Percentiles rank a stretch among this genome's conserved stretches.
These are phyloP conservation scores for Teratosphaeria gauchensis DNA, from an alignment of 2,329 filamentous ascomycete species.

Conservation along the genomic window DNA sequence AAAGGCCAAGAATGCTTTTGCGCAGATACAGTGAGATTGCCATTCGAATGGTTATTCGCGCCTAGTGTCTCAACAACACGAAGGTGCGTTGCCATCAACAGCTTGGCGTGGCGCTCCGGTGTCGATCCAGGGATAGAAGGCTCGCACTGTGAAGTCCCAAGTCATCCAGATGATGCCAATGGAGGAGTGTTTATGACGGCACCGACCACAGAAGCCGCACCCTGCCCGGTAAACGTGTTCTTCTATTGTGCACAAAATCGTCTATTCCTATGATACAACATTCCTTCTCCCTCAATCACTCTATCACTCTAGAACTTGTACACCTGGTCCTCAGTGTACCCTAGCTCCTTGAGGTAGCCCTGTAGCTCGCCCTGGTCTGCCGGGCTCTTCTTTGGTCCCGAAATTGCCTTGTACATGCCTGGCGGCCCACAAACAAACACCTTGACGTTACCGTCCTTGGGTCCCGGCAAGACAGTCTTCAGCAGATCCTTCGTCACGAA, in stretches of 20 bases:
- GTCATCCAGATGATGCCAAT: too few relatives aligned
- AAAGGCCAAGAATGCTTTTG: not conserved
- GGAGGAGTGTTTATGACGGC: not conserved
- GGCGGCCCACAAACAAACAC: slow-evolving; percentile 93
- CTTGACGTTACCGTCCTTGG: slow-evolving; percentile 87
- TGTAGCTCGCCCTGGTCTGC: slow-evolving; percentile 84
- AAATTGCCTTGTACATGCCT: slow-evolving; percentile 85
- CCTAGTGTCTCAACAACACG: too few relatives aligned
- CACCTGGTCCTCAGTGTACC: slow-evolving; percentile 79
- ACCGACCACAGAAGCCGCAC: not conserved
- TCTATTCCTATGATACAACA: not conserved
- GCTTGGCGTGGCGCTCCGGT: too few relatives aligned
- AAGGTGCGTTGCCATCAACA: too few relatives aligned
- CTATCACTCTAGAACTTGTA: slow-evolving; percentile 68
- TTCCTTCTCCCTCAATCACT: not conserved
- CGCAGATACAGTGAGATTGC: too few relatives aligned
- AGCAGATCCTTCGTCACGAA: slow-evolving; percentile 82
- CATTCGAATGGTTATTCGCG: too few relatives aligned
- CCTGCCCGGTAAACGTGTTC: not conserved
- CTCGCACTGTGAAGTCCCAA: not conserved
- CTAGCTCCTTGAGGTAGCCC: slow-evolving; percentile 73
- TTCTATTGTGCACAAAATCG: not conserved
- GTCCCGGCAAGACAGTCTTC: slow-evolving; percentile 89
- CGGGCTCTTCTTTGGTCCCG: slow-evolving; percentile 82
- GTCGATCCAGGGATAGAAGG: not conserved